phyloP scores from a whole-genome alignment of 2,329 filamentous ascomycete genomes.

The Monilinia vaccinii-corymbosi region DNA sequence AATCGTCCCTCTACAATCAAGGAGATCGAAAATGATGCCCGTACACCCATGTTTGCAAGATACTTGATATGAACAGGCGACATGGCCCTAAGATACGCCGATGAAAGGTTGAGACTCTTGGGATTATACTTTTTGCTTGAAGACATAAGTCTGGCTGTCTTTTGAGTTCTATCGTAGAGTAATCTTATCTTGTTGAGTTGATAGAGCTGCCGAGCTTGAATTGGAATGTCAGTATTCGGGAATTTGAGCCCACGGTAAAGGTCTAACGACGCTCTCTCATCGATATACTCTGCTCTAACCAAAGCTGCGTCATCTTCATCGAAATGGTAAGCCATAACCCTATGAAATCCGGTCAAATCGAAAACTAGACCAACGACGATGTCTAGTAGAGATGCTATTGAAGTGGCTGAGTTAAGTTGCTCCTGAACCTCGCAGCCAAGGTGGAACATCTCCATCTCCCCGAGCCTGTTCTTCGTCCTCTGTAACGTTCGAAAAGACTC shows the following conservation, averaged over 20 bases:
- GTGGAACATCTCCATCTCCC: constrained; percentile 82
- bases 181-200: constrained; percentile 82
- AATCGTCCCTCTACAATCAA: constrained; percentile 78
- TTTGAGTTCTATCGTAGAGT: constrained; percentile 73
- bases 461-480: constrained; percentile 25
- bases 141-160: constrained; percentile 74
- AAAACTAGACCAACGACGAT: constrained; percentile 79
- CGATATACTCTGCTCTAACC: constrained; percentile 79
- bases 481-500: constrained; percentile 54
- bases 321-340: constrained; percentile 90
- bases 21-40: constrained; percentile 88
- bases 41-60: constrained; percentile 76
- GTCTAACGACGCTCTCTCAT: constrained; percentile 72
- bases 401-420: constrained; percentile 64
- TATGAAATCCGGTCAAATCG: constrained; percentile 82
- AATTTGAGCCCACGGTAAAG: constrained; percentile 84
- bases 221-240: constrained; percentile 79
- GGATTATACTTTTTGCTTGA: constrained; percentile 64
- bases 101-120: constrained; percentile 59
- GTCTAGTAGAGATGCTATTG: constrained; percentile 66
- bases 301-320: constrained; percentile 74
- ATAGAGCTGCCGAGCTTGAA: constrained; percentile 77
- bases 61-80: constrained; percentile 88
- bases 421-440: constrained; percentile 90
- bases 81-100: constrained; percentile 76